Base-by-base conservation (phyloP, 2,329 filamentous ascomycete species). In the Hirsutella thompsonii region DNA sequence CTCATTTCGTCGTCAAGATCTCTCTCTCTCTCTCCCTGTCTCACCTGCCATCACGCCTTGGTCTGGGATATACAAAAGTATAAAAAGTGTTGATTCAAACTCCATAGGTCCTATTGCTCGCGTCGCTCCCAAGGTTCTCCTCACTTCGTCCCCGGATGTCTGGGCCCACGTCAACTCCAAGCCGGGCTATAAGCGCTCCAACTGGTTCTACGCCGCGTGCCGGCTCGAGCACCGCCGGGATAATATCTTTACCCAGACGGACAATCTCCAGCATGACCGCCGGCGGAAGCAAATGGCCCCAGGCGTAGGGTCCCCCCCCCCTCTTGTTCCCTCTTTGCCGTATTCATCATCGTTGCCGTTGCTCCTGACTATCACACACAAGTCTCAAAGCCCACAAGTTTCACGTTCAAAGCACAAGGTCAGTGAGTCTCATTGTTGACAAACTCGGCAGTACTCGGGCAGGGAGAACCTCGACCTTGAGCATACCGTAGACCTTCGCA, bases 381-480 rank as follows among this genome's bases (percentile, higher is more conserved):
- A n/a, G n/a, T n/a, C n/a, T n/a, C n/a, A n/a, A n/a, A n/a, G n/a
- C n/a, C n/a, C n/a, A n/a, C n/a, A n/a, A n/a, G n/a, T n/a, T n/a
- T n/a, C n/a, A n/a, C n/a, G n/a, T n/a, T n/a, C n/a, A n/a, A n/a
- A n/a, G n/a, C n/a, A n/a, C n/a, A n/a, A n/a, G n/a, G n/a, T n/a
- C n/a, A n/a, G 33, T 19, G n/a, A n/a, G 14, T n/a, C 14, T 35
- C 2, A 35, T 10, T 4, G 5, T 10, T 20, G 20, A 20, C 18
- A 2, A 18, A 20, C 14, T 20, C 6, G 34, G 16, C 8, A 70
- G 69, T 78, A 76, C 48, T 68, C 72, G 2, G 72, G 72, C 3
- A 66, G 69, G 41, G 73, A 76, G 38, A 75, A 76, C 29, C 57
- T 62, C 2, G 58, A 60, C 1, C 53, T 76, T 3, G 72, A 77